Evolutionary conservation across 345 rosid species (phyloP).

Genomic region (Moringa oleifera): DNA sequence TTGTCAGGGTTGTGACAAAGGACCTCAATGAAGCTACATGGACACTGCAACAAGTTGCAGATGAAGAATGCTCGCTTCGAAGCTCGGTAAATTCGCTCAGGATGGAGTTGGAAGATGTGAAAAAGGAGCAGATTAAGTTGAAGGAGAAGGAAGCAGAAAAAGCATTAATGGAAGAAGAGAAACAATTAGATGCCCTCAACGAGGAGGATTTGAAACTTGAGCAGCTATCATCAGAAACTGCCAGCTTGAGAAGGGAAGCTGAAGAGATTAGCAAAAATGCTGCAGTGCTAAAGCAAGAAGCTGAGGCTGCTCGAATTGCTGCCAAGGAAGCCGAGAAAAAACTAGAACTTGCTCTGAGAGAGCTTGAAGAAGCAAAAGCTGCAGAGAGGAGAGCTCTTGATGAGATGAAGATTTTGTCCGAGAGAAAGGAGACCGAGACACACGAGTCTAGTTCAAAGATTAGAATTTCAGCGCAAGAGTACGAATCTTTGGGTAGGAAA

Average conservation of each 20-base stretch:
- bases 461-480: conserved; percentile 49
- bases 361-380: conserved; percentile 50
- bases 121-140: conserved; percentile 31
- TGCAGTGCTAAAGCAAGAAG: conserved; percentile 39
- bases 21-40: conserved; percentile 73
- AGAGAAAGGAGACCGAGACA: conserved; percentile 19
- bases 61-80: conserved; percentile 55
- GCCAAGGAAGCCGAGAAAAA: conserved; percentile 42
- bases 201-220: conserved; percentile 20
- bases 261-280: conserved; percentile 36
- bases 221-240: conserved; percentile 42
- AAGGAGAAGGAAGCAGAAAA: conserved; percentile 31
- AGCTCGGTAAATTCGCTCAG: conserved; percentile 34
- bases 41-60: conserved; percentile 51
- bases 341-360: conserved; percentile 34
- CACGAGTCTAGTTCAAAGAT: conserved; percentile 30
- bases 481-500: conserved; percentile 44
- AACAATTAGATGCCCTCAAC: conserved; percentile 14
- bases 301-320: conserved; percentile 29
- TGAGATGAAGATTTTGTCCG: conserved; percentile 44
- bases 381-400: conserved; percentile 47
- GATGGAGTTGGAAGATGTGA: conserved; percentile 51
- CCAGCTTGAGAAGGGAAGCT: conserved; percentile 47
- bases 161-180: conserved; percentile 13
- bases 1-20: conserved; percentile 38